Evolutionary conservation across 768 basidiomycete genomes (phyloP).

Genomic region (Pisolithus marmoratus): DNA sequence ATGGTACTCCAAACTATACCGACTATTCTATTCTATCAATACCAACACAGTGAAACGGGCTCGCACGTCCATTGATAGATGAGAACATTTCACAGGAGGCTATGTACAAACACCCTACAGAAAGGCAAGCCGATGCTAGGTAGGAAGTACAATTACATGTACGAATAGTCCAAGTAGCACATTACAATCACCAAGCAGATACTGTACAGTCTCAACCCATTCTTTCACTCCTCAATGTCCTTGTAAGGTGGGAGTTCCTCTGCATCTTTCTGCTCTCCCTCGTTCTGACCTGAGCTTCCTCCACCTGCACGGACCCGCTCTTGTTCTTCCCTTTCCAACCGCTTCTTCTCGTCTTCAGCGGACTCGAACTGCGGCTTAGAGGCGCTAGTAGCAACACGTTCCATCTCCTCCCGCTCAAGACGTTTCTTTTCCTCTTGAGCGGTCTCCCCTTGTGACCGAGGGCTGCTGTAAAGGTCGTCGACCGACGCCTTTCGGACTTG

Average conservation of each 20-base stretch:
- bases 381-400: slow-evolving; percentile 29
- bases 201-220: neutral
- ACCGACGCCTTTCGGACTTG: slow-evolving; percentile 18
- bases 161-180: neutral
- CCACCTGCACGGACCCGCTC: slow-evolving; percentile 41
- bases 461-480: slow-evolving; percentile 26
- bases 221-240: slow-evolving; percentile 24
- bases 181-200: neutral
- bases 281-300: slow-evolving; percentile 14
- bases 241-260: slow-evolving; percentile 43
- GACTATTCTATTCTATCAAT: slow-evolving; percentile 38
- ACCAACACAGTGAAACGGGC: slow-evolving; percentile 2
- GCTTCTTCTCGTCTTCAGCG: slow-evolving; percentile 61
- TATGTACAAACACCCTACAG: neutral
- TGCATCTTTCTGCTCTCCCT: slow-evolving; percentile 18
- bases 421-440: slow-evolving; percentile 66
- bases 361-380: slow-evolving; percentile 31
- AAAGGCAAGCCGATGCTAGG: neutral
- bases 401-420: slow-evolving; percentile 49
- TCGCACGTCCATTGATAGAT: neutral
- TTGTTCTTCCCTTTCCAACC: slow-evolving; percentile 61
- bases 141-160: neutral
- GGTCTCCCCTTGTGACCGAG: slow-evolving; percentile 35
- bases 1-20: slow-evolving; percentile 23
- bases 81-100: too few species aligned